Evolutionary conservation across 257 asterid genomes (phyloP).

Genomic region (Fraxinus anomala): DNA sequence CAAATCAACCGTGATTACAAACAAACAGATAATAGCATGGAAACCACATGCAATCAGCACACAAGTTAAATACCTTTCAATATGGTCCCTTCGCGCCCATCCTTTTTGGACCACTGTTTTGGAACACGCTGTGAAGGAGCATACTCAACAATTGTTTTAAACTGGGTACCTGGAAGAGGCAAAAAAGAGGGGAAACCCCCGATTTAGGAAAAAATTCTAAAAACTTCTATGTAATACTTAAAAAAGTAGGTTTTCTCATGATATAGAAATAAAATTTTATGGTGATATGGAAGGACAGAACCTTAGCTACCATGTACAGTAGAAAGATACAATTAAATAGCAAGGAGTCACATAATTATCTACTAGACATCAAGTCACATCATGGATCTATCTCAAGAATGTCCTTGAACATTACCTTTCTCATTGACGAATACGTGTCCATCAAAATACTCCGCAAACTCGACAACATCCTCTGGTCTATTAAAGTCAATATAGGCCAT

Average conservation of each 20-base stretch:
- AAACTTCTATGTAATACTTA: background rate
- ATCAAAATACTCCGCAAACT: slow-evolving; percentile 87
- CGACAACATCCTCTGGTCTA: slow-evolving; percentile 81
- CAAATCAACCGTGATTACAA: slow-evolving; percentile 20
- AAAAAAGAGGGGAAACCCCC: background rate
- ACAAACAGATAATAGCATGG: slow-evolving; percentile 25
- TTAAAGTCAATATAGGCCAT: slow-evolving; percentile 85
- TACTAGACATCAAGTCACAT: background rate
- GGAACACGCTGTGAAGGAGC: slow-evolving; percentile 99
- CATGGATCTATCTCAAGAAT: slow-evolving; percentile 19
- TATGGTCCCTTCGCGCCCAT: slow-evolving; percentile 95
- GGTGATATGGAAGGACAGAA: background rate
- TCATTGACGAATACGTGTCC: slow-evolving; percentile 96
- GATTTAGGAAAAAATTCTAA: background rate
- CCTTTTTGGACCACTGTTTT: slow-evolving; percentile 83
- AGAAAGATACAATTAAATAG: background rate
- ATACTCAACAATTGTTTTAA: slow-evolving; percentile 84
- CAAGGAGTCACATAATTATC: background rate
- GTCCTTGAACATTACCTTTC: slow-evolving; percentile 61
- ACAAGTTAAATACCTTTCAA: slow-evolving; percentile 62
- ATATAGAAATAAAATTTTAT: background rate
- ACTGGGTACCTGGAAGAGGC: slow-evolving; percentile 72
- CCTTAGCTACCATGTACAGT: background rate
- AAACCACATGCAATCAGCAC: slow-evolving; percentile 31
- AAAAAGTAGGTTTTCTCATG: background rate